Evolutionary conservation across 2,329 filamentous ascomycete species (phyloP).

Genomic region (Emergomyces pasteurianus): DNA sequence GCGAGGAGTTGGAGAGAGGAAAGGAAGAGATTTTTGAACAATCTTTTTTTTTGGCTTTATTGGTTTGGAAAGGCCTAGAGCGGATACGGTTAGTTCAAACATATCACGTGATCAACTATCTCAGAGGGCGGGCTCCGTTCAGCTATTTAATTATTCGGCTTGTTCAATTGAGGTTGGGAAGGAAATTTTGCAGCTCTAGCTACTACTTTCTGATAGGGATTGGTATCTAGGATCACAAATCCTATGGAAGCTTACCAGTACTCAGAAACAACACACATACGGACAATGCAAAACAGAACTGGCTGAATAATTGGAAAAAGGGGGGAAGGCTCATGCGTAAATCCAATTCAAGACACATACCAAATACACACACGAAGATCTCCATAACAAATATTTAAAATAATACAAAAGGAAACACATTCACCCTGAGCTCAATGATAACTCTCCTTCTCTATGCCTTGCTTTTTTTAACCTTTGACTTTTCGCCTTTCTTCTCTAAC

Average conservation of each 20-base stretch:
- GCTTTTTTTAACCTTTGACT: conserved; percentile 17
- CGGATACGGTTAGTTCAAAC: background rate
- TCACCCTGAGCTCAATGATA: background rate
- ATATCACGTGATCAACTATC: background rate
- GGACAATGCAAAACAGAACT: background rate
- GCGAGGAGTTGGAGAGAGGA: conserved; percentile 63
- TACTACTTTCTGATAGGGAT: background rate
- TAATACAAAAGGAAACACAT: background rate
- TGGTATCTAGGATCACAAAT: background rate
- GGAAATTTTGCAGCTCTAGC: background rate
- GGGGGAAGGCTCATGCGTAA: background rate
- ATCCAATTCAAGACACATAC: background rate
- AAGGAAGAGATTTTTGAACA: conserved; percentile 10
- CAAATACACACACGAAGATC: background rate
- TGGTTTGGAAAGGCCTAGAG: background rate
- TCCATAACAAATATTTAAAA: background rate
- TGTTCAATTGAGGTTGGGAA: too few species aligned
- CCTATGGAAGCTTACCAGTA: too few species aligned
- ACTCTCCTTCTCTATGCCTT: conserved; percentile 11
- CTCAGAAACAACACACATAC: background rate
- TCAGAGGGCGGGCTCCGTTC: too few species aligned
- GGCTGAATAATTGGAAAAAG: background rate
- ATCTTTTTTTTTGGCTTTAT: conserved; percentile 9
- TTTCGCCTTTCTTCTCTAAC: conserved; percentile 5
- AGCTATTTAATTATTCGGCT: too few species aligned